phyloP scores from a whole-genome alignment of 2,329 filamentous ascomycete species.

The Aspergillus ochraceus region DNA sequence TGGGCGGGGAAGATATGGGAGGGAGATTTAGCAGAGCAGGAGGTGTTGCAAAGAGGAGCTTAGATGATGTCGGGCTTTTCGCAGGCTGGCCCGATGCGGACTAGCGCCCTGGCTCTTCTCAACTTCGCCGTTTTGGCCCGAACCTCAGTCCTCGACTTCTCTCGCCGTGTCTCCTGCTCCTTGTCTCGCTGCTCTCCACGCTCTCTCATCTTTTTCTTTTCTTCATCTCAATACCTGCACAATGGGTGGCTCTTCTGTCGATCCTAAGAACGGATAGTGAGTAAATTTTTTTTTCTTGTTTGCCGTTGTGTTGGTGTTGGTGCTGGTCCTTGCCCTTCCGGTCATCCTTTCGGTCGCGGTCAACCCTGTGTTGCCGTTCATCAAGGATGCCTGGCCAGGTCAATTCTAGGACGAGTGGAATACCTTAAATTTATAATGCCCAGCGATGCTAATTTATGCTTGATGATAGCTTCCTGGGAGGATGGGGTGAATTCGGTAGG shows the following conservation, averaged over 20 bases:
- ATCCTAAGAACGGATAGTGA: slow-evolving; percentile 48
- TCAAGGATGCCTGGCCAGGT: neutral
- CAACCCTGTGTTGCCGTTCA: neutral
- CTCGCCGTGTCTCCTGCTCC: slow-evolving; percentile 17
- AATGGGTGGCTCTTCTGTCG: slow-evolving; percentile 37
- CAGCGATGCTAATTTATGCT: slow-evolving; percentile 23
- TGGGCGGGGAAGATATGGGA: neutral
- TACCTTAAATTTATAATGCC: neutral
- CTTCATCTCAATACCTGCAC: slow-evolving; percentile 20
- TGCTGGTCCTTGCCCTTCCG: slow-evolving; percentile 8
- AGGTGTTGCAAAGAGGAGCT: slow-evolving; percentile 10
- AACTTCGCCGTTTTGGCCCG: slow-evolving; percentile 35
- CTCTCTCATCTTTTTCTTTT: slow-evolving; percentile 16
- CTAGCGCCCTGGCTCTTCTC: slow-evolving; percentile 30
- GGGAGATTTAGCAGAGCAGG: neutral
- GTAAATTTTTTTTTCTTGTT: slow-evolving; percentile 18
- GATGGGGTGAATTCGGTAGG: slow-evolving; percentile 75
- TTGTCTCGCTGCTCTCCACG: slow-evolving; percentile 16
- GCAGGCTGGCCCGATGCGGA: slow-evolving; percentile 32
- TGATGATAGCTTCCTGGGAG: slow-evolving; percentile 65
- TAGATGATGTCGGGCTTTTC: slow-evolving; percentile 41
- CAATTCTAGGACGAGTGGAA: neutral
- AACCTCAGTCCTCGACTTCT: slow-evolving; percentile 26
- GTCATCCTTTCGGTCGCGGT: neutral
- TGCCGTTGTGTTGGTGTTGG: neutral